Conservation (phyloP, 2,329 filamentous ascomycete genomes). For the Beauveria caledonica region DNA sequence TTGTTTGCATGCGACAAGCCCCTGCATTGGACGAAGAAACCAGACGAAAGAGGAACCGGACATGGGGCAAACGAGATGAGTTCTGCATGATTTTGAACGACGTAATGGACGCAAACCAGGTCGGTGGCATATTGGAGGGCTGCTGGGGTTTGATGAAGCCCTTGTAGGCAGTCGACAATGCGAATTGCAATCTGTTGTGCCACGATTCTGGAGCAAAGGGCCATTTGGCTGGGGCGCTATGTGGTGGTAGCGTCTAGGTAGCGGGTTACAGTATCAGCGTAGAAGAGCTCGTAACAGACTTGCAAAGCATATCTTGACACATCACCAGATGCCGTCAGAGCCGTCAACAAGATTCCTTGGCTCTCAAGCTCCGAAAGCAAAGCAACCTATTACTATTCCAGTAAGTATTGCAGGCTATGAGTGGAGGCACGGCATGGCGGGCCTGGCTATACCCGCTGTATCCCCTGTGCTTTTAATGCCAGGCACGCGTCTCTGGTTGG, state of each 20-base stretch:
- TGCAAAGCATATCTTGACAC: too few relatives aligned
- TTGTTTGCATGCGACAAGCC: constrained; percentile 1
- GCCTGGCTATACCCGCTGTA: constrained; percentile 1
- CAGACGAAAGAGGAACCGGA: neutral
- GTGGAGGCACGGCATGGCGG: too few relatives aligned
- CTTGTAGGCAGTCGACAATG: neutral
- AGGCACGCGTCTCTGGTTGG: neutral
- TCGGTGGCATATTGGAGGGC: neutral
- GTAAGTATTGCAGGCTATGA: too few relatives aligned
- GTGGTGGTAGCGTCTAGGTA: neutral
- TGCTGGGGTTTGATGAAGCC: neutral
- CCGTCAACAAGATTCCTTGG: neutral
- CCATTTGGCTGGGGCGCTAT: neutral
- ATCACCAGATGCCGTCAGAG: neutral
- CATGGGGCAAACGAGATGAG: neutral
- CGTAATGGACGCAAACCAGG: neutral
- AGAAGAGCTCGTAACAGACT: too few relatives aligned
- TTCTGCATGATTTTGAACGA: neutral
- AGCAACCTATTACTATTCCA: neutral
- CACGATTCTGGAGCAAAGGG: neutral
- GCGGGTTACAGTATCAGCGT: neutral
- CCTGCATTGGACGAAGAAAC: neutral
- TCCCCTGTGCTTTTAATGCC: neutral
- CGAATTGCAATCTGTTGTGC: neutral
- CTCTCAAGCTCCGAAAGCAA: neutral